Evolutionary conservation across 1,284 basidiomycete genomes (phyloP), one percentile per base, ranked within the genome.

Genomic region (Naganishia albida): DNA sequence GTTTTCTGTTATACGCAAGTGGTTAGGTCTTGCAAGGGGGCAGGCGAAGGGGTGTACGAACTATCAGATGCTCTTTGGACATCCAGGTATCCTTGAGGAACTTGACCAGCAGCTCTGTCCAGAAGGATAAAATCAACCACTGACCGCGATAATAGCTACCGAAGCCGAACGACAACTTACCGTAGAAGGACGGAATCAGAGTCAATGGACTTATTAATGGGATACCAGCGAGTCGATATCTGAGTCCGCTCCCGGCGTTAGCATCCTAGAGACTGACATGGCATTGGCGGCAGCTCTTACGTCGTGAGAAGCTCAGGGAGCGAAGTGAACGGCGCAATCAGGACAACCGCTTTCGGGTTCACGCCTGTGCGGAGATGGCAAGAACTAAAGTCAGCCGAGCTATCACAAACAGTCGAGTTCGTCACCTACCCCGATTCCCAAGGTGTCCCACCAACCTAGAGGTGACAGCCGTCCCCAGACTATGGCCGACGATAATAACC

Each of bases 401-500:
- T 15, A 20, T 10, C 39, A 1, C 3, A n/a, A 38, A n/a, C 16
- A 20, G n/a, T 0, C 69, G 26, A 2, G 8, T 26, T 6, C 13
- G 25, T 23, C 2, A 28, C 50, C 25, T 50, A 77, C 77, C 72
- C 63, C 73, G 70, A 23, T 64, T 63, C 1, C 75, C 75, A 13
- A 79, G 68, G 54, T 68, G 43, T 20, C 71, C 75, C 0, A 73
- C 70, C 18, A 79, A 66, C 15, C 70, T 73, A 8, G 50, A 57
- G 12, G 88, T 88, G 0, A 91, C 87, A 0, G 89, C 90, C 15
- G 90, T 89, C n/a, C 90, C 90, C 1, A 92, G 82, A 73, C 88
- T 90, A 75, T 93, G 91, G 2, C 90, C 90, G 0, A 72, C 70
- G 23, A 78, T 68, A 20, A 74, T 73, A 49, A 78, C 63, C 42